Evolutionary conservation across 83 land plant species (phyloP).

Genomic region (Diphasiastrum complanatum): DNA sequence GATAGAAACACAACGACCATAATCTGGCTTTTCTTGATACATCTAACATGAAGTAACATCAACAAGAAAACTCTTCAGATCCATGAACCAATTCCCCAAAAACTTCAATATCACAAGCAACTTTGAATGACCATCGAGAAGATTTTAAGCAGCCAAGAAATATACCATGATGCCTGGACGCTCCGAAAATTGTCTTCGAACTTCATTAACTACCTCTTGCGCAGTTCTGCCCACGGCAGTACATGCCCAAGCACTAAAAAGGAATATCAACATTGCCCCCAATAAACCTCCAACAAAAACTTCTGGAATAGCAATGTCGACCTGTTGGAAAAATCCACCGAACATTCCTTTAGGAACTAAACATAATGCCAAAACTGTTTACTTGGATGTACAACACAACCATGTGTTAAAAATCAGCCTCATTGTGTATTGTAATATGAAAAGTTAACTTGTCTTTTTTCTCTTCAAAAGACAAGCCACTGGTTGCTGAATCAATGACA

Average conservation of each 20-base stretch:
- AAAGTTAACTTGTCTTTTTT: too few species aligned
- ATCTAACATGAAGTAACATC: constrained; percentile 59
- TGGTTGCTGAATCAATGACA: too few species aligned
- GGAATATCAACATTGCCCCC: constrained; percentile 91
- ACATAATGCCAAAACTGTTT: too few species aligned
- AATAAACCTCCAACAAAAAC: constrained; percentile 93
- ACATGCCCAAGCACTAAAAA: constrained; percentile 99
- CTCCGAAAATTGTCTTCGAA: constrained; percentile 91
- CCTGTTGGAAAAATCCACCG: too few species aligned
- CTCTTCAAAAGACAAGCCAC: too few species aligned
- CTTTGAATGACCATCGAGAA: neutral
- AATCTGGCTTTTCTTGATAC: constrained; percentile 92
- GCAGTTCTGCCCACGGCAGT: constrained; percentile 99
- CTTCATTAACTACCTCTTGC: constrained; percentile 99
- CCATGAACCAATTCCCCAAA: neutral
- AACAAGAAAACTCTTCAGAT: neutral
- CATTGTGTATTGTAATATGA: too few species aligned
- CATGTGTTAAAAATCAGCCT: too few species aligned
- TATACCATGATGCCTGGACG: constrained; percentile 98
- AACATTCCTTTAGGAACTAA: neutral
- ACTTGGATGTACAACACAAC: too few species aligned
- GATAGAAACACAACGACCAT: constrained; percentile 98
- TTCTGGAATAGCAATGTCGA: constrained; percentile 98
- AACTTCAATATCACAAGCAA: neutral
- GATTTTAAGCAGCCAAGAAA: too few species aligned